Evolutionary conservation across 768 basidiomycete species (phyloP), one percentile per base, ranked within the genome.

Genomic region (Hydnomerulius pinastri): DNA sequence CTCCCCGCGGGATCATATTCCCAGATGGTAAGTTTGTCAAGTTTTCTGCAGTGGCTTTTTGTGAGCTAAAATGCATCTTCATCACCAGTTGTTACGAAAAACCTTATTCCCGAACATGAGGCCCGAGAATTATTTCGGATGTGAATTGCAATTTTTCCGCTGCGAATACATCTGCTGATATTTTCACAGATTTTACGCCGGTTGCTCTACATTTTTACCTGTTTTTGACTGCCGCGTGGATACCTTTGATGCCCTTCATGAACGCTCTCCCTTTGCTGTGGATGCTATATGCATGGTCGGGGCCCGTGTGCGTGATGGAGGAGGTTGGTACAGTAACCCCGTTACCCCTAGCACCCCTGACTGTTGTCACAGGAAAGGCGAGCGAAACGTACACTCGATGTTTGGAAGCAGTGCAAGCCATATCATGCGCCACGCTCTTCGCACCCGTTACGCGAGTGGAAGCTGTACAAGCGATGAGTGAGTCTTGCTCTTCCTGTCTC

Each of bases 201-300:
- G 94, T n/a, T 96, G 93, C 64, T 92, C 90, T 20, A 91, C 88
- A 15, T 93, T 92, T 66, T 70, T 93, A 32, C 90, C 95, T 37
- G 85, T 96, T 5, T 95, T 94, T 61, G 92, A 97, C 68, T 78
- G 77, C 4, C 78, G 72, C 36, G 73, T 79, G n/a, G 94, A 98
- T 67, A 93, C 90, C 0, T 97, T 83, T 68, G 90, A 94, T 38
- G 80, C 83, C 36, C 73, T 98, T 49, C 91, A 90, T 62, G 82
- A 87, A 50, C 85, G 94, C 40, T 96, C 93, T 44, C 95, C 94
- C 0, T 97, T 96, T 70, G 92, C 92, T 35, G 86, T 98, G 20
- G 85, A 95, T 58, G 84, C 86, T 18, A 95, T 98, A 28, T 93
- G 94, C 64, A 91, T 94, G 86, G 91, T 95, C 30, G 94, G 91